phyloP scores from a whole-genome alignment of 2,329 filamentous ascomycete species.

The Thielaviopsis ethacetica region DNA sequence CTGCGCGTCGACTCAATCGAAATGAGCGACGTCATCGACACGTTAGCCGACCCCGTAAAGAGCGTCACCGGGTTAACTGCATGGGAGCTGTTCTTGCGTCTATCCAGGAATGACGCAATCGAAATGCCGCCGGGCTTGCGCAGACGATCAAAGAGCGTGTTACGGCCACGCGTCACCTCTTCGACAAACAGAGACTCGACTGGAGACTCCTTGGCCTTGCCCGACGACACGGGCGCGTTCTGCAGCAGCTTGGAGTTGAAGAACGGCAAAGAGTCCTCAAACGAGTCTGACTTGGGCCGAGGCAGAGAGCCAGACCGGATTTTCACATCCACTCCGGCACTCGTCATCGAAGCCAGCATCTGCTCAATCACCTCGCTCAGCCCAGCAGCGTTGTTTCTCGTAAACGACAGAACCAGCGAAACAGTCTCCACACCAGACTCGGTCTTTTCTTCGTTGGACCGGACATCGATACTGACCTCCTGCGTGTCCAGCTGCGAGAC shows the following conservation, averaged over 20 bases:
- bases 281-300: constrained; percentile 96
- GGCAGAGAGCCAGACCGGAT: constrained; percentile 89
- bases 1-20: constrained; percentile 92
- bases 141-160: constrained; percentile 77
- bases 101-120: constrained; percentile 87
- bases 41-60: constrained; percentile 83
- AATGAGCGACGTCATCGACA: constrained; percentile 87
- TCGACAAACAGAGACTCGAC: constrained; percentile 73
- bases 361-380: constrained; percentile 94
- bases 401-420: constrained; percentile 65
- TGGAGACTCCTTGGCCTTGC: constrained; percentile 60
- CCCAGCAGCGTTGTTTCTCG: constrained; percentile 89
- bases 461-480: constrained; percentile 71
- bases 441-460: constrained; percentile 37
- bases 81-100: constrained; percentile 85
- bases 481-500: constrained; percentile 74
- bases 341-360: constrained; percentile 69
- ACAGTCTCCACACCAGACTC: constrained; percentile 41
- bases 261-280: constrained; percentile 90
- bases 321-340: constrained; percentile 72
- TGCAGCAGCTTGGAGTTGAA: constrained; percentile 95
- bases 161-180: constrained; percentile 61
- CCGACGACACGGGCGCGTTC: constrained; percentile 63
- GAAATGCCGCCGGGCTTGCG: constrained; percentile 92
- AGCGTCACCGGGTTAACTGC: constrained; percentile 59